Evolutionary conservation across 441 rosid species (phyloP).

Genomic region (Rhodomyrtus psidioides): DNA sequence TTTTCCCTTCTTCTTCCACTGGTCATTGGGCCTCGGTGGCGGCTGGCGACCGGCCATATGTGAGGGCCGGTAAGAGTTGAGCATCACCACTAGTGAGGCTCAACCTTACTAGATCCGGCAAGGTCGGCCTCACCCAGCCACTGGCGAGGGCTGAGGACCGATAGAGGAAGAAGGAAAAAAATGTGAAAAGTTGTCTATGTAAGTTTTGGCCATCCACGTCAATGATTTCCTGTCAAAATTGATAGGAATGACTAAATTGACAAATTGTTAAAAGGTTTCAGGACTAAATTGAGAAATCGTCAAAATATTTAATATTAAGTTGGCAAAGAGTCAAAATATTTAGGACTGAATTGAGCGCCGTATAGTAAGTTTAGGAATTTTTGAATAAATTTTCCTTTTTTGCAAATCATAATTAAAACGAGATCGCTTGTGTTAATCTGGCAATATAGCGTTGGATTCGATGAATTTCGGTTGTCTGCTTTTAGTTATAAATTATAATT

Average conservation of each 20-base stretch:
- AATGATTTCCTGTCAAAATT: background rate
- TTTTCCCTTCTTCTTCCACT: background rate
- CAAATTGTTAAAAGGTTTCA: background rate
- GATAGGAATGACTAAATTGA: background rate
- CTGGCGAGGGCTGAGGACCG: fast-evolving
- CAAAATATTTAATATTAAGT: fast-evolving
- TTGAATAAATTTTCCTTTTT: background rate
- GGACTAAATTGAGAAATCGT: no score
- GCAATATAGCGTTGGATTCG: background rate
- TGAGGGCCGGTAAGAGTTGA: no score
- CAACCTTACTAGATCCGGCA: no score
- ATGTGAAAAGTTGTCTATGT: fast-evolving
- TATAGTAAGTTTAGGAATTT: fast-evolving
- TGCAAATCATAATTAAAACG: background rate
- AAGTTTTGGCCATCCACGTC: fast-evolving
- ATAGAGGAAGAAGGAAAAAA: background rate
- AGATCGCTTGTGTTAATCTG: background rate
- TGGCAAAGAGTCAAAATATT: background rate
- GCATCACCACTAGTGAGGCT: no score
- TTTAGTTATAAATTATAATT: background rate
- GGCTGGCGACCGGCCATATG: no score
- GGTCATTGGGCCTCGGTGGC: fast-evolving
- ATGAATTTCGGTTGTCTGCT: background rate
- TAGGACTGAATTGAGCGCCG: background rate
- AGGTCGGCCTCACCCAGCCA: no score